A percentile compares a stretch with the other conserved stretches of the same genome.
Evolutionary conservation across 768 basidiomycete species (phyloP).

Genomic region (Crucibulum laeve): DNA sequence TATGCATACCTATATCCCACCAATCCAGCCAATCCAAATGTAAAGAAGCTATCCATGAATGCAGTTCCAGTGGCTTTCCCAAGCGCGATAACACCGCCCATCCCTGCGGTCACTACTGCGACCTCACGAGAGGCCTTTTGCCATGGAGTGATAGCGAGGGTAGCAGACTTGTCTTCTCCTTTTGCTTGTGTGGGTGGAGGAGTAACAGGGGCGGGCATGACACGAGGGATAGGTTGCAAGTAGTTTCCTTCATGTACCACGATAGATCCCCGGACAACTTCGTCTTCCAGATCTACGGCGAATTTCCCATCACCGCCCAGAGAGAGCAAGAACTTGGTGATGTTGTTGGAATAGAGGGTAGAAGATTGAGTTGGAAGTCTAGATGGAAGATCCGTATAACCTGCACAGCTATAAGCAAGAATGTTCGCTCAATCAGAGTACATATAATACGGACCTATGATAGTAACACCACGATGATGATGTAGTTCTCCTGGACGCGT

Average conservation of each 20-base stretch:
- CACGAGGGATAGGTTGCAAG: slow-evolving; percentile 64
- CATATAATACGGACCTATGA: slow-evolving; percentile 55
- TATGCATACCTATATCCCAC: slow-evolving; percentile 59
- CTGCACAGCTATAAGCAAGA: slow-evolving; percentile 28
- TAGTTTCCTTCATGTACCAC: slow-evolving; percentile 65
- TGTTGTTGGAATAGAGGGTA: slow-evolving; percentile 87
- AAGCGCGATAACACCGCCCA: slow-evolving; percentile 67
- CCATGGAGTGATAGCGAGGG: slow-evolving; percentile 77
- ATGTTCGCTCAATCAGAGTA: not conserved
- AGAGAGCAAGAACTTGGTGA: slow-evolving; percentile 84
- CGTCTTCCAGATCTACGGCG: slow-evolving; percentile 69
- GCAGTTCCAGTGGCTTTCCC: slow-evolving; percentile 77
- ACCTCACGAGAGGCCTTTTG: slow-evolving; percentile 78
- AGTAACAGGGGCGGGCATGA: slow-evolving; percentile 55
- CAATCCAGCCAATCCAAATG: slow-evolving; percentile 80
- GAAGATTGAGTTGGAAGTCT: slow-evolving; percentile 86
- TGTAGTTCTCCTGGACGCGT: slow-evolving; percentile 74
- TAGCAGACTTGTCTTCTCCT: slow-evolving; percentile 39
- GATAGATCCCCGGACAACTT: slow-evolving; percentile 80
- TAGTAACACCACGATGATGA: slow-evolving; percentile 71
- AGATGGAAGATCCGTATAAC: slow-evolving; percentile 84
- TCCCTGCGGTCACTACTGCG: slow-evolving; percentile 66
- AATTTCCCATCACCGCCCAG: slow-evolving; percentile 64
- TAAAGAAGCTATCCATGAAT: slow-evolving; percentile 89
- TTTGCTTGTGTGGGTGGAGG: slow-evolving; percentile 46